Base-by-base conservation (phyloP, 2,329 filamentous ascomycete species). In the Cladorrhinum sp. region DNA sequence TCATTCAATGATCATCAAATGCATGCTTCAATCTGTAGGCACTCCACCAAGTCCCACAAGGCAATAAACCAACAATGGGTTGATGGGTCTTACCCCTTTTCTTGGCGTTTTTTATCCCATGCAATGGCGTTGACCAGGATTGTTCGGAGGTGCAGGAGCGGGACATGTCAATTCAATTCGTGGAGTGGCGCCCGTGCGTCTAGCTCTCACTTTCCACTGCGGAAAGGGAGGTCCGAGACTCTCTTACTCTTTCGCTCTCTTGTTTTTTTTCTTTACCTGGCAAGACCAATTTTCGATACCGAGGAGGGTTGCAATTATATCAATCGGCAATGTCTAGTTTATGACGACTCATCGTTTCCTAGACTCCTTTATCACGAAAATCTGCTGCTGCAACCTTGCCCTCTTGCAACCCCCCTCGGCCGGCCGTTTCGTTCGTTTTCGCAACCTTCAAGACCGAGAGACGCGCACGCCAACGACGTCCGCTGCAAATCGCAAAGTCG, bases 1-100 rank as follows among this genome's bases (percentile, higher is more conserved):
- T 81, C 70, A 82, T 86, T 69, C 68, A 86, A 85, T 74, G 76
- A 80, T 57, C 79, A 82, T 23, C 9, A 28, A 51, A 51, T 51
- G 24, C 49, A 51, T 51, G 24, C 49, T 51, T 51, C 21, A 26
- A 20, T 51, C 26, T 24, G 42, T 51, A 26, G 20, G 16, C 20
- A 26, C 46, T 49, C 46, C 46, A 49, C 46, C 49, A 21, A 51
- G 49, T 51, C 49, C 42, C 49, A 51, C 21, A 51, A 10, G 14
- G 21, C 49, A 51, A 51, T 51, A 24, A 51, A 51, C 26, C 18
- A 51, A 51, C 49, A 51, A 51, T 51, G 49, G 49, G 14, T 10
- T 5, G 12, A 28, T 24, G 21, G 49, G 26, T 28, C 10, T 51
- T 26, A 28, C 49, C 49, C 49, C 49, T 51, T 51, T 51, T 51